These are phyloP conservation scores for Pleurotus sapidus DNA, from an alignment of 768 basidiomycete species.

Conservation along the genomic window DNA sequence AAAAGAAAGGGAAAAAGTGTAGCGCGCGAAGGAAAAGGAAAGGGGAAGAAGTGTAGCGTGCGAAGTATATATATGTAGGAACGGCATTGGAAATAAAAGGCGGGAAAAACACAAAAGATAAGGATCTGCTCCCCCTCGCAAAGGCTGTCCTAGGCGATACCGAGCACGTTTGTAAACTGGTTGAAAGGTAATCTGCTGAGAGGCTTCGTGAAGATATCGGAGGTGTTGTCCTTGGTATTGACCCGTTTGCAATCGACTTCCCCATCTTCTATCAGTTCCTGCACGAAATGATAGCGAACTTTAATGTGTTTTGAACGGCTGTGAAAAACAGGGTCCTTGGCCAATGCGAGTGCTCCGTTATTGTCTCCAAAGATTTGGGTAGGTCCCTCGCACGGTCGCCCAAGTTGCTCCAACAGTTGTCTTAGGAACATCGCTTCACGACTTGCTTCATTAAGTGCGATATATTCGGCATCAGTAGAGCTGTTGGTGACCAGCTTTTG, in stretches of 20 bases:
- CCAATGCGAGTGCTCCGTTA: conserved; percentile 28
- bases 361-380: conserved; percentile 30
- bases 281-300: conserved; percentile 35
- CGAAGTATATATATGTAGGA: too few species aligned
- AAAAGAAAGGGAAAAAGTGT: too few species aligned
- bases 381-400: conserved; percentile 2
- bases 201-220: conserved; percentile 40
- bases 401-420: conserved; percentile 16
- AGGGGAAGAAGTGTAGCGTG: too few species aligned
- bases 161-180: too few species aligned
- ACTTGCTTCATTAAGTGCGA: conserved; percentile 28
- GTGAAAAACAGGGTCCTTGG: conserved; percentile 32
- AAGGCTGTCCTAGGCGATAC: background rate
- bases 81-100: too few species aligned
- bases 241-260: conserved; percentile 26
- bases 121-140: background rate
- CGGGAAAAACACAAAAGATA: too few species aligned
- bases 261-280: conserved; percentile 25
- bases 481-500: conserved; percentile 29
- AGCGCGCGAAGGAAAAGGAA: too few species aligned
- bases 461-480: conserved; percentile 40
- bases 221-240: conserved; percentile 28
- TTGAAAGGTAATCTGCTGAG: conserved; percentile 11
- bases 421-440: conserved; percentile 24
- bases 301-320: conserved; percentile 40